These are phyloP conservation scores for Nigrospora osmanthi DNA, from an alignment of 2,329 filamentous ascomycete species.

Conservation along the genomic window DNA sequence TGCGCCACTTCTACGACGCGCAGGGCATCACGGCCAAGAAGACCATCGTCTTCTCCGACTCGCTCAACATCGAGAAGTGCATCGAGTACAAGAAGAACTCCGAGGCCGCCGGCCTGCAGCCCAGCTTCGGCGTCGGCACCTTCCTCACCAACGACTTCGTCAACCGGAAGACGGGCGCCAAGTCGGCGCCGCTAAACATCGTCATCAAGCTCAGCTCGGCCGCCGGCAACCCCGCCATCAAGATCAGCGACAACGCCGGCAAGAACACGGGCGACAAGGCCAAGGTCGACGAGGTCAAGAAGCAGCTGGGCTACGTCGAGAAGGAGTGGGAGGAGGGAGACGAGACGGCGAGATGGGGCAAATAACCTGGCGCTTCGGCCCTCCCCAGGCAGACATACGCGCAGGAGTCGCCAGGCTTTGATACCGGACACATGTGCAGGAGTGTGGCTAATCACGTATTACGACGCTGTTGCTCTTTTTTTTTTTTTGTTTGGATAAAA, in stretches of 20 bases:
- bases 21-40: slow-evolving; percentile 74
- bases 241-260: slow-evolving; percentile 83
- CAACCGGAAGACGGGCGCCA: slow-evolving; percentile 63
- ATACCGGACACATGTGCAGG: too few relatives aligned
- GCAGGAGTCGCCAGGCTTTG: too few relatives aligned
- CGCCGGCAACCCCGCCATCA: slow-evolving; percentile 73
- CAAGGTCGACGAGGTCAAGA: slow-evolving; percentile 77
- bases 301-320: slow-evolving; percentile 77
- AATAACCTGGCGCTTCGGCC: background rate
- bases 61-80: slow-evolving; percentile 83
- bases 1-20: slow-evolving; percentile 72
- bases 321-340: slow-evolving; percentile 77
- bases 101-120: slow-evolving; percentile 71
- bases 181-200: slow-evolving; percentile 90
- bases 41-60: slow-evolving; percentile 91
- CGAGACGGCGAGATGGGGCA: slow-evolving; percentile 75
- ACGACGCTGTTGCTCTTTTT: too few relatives aligned
- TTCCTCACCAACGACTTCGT: slow-evolving; percentile 92
- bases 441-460: too few relatives aligned
- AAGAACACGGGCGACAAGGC: slow-evolving; percentile 89
- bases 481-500: too few relatives aligned
- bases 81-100: slow-evolving; percentile 82
- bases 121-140: slow-evolving; percentile 90
- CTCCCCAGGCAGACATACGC: too few relatives aligned
- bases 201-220: slow-evolving; percentile 95